phyloP scores from a whole-genome alignment of 2,329 filamentous ascomycete species.

The Fusarium udum region DNA sequence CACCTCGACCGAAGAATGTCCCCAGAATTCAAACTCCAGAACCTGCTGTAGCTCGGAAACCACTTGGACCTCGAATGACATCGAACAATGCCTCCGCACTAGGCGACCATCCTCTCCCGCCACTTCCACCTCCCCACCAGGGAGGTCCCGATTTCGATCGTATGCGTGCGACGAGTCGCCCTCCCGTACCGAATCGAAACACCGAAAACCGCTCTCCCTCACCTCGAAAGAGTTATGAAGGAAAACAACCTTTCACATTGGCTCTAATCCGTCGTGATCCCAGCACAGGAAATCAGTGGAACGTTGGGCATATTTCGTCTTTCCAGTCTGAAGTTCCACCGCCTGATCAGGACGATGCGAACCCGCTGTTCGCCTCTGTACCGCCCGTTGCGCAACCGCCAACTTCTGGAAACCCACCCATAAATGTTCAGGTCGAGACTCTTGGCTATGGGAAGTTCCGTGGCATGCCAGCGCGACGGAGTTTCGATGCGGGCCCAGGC shows the following conservation, averaged over 20 bases:
- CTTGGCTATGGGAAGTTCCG: constrained; percentile 68
- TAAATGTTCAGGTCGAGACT: constrained; percentile 63
- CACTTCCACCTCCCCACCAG: constrained; percentile 9
- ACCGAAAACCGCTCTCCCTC: constrained; percentile 48
- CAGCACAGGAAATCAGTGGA: constrained; percentile 75
- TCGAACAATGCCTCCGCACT: constrained; percentile 4
- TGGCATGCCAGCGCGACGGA: constrained; percentile 55
- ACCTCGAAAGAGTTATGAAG: constrained; percentile 47
- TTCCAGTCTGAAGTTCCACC: constrained; percentile 55
- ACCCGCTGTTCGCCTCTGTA: constrained; percentile 36
- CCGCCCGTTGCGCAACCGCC: constrained; percentile 33
- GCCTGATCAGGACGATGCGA: constrained; percentile 35
- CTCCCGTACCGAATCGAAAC: not conserved
- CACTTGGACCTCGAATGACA: constrained; percentile 41
- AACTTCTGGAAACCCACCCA: constrained; percentile 49
- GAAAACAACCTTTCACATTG: constrained; percentile 60
- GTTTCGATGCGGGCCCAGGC: constrained; percentile 45
- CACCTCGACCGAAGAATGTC: constrained; percentile 20
- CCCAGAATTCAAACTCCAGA: constrained; percentile 27
- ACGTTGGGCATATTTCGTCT: constrained; percentile 72
- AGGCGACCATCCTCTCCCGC: constrained; percentile 19
- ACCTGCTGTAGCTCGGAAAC: constrained; percentile 42
- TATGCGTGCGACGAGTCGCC: constrained; percentile 8
- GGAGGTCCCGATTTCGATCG: constrained; percentile 20
- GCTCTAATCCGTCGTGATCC: constrained; percentile 80